These are phyloP conservation scores for Tuber indicum DNA, from an alignment of 495 filamentous ascomycete species.

Conservation along the genomic window DNA sequence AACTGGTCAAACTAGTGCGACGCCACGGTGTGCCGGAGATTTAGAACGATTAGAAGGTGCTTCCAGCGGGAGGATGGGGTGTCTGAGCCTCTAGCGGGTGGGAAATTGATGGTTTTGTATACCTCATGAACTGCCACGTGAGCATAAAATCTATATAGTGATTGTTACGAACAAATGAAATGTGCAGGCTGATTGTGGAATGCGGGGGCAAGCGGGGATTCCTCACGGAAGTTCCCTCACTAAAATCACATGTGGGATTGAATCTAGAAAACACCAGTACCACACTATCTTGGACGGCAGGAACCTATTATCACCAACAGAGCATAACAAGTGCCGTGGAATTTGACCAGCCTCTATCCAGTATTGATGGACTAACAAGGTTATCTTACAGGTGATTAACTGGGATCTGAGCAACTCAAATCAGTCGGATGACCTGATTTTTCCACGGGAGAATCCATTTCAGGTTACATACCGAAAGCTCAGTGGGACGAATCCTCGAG, in stretches of 20 bases:
- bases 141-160: background rate
- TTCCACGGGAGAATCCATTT: background rate
- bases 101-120: background rate
- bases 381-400: background rate
- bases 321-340: background rate
- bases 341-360: background rate
- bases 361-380: background rate
- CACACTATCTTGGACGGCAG: background rate
- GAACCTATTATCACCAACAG: background rate
- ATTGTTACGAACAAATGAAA: background rate
- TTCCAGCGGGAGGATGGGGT: background rate
- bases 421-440: background rate
- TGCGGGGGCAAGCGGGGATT: background rate
- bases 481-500: too few species aligned
- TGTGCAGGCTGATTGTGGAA: background rate
- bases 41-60: background rate
- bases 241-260: background rate
- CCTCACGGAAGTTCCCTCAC: background rate
- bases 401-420: background rate
- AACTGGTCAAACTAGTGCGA: background rate
- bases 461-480: background rate
- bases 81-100: background rate
- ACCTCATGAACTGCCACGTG: background rate
- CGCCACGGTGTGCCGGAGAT: background rate
- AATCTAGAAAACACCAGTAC: background rate